Base-by-base conservation (phyloP, 345 rosid genomes). In the Cardamine resedifolia region DNA sequence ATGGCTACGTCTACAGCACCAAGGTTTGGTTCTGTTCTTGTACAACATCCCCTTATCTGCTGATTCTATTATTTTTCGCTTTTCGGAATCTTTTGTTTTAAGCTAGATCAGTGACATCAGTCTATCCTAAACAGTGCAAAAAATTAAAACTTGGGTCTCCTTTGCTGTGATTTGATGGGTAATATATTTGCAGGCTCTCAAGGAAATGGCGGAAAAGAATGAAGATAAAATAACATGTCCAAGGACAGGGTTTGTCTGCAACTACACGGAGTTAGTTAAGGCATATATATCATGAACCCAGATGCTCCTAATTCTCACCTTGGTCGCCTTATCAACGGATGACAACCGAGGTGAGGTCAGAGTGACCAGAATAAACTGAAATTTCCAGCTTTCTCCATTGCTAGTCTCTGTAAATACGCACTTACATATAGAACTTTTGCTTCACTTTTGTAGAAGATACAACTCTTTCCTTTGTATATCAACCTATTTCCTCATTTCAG, bases 1-100 rank as follows among this genome's bases (percentile, higher is more conserved):
- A 91, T 65, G 99, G 97, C 80, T 85, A 90, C 69, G 96, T 90
- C 70, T 91, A 95, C 84, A 90, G 98, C 79, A 74, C 96, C 18
- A 95, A 91, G 99, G 99, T 95, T 75, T 58, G 27, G 56, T 65
- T 47, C 41, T 52, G 24, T 65, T 49, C 19, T 49, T 20, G 28
- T 68, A 48, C 48, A 15, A 16, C 44, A 27, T 51, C n/a, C 56
- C 24, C 31, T 60, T 55, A 30, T 52, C 21, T 30, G 31, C 8
- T 66, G 53, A 59, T 30, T 16, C 27, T 30, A 53, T 27, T 49
- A 36, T 3, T 34, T 23, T 45, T 76, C 18, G 53, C 47, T 21
- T 28, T 18, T 51, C 38, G 36, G 70, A 68, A 53, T 52, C 64
- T 68, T 26, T 21, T 24, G 23, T 31, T 18, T 45, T 41, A 12